Percentiles rank a stretch among this genome's conserved stretches.
These are phyloP conservation scores for Echinochloa phyllopogon DNA, from an alignment of 176 grass and related monocot genomes.

Conservation along the genomic window DNA sequence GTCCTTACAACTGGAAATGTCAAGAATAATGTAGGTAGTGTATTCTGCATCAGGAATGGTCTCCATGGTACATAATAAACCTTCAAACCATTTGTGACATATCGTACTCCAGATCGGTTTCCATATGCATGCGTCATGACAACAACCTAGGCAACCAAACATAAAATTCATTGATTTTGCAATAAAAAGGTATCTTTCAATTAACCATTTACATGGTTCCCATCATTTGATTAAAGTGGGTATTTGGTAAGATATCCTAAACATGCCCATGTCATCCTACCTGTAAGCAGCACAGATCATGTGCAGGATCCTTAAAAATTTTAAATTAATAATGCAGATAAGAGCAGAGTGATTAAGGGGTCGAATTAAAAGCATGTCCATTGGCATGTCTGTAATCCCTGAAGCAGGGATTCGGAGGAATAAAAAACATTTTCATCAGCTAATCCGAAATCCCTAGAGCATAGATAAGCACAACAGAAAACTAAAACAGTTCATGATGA, in stretches of 20 bases:
- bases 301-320: constrained; percentile 15
- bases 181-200: neutral
- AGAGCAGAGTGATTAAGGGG: constrained; percentile 14
- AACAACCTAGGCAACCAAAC: constrained; percentile 64
- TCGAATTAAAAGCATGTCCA: constrained; percentile 20
- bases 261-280: neutral
- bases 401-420: neutral
- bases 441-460: neutral
- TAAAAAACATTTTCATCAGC: neutral
- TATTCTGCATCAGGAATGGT: constrained; percentile 93
- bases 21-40: constrained; percentile 80
- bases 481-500: neutral
- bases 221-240: neutral
- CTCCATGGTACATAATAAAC: constrained; percentile 91
- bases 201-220: neutral
- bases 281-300: neutral
- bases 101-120: constrained; percentile 83
- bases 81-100: constrained; percentile 84
- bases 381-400: neutral
- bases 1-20: constrained; percentile 76
- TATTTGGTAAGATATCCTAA: neutral
- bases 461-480: constrained; percentile 1
- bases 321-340: neutral
- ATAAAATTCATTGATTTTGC: neutral
- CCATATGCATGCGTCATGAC: constrained; percentile 98